Percentiles rank a stretch among this genome's conserved stretches.
Conservation (phyloP, 345 rosid species). For the Sonneratia alba region DNA sequence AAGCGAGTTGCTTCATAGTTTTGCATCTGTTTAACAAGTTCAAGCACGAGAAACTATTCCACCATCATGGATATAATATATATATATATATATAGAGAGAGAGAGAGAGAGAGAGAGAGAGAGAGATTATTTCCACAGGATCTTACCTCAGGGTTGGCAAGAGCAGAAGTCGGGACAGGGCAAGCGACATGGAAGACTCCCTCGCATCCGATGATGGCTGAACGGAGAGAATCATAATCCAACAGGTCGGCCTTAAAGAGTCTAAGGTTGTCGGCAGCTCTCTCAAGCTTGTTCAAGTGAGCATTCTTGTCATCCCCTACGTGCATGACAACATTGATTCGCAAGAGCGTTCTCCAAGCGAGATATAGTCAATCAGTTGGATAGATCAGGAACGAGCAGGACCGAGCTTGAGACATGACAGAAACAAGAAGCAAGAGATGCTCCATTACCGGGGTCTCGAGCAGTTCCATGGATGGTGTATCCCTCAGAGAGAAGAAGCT, state of each 20-base stretch:
- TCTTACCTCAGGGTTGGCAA: conserved; percentile 18
- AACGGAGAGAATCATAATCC: conserved; percentile 33
- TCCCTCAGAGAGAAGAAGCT: conserved; percentile 4
- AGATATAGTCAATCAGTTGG: neutral
- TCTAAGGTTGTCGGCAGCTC: conserved; percentile 48
- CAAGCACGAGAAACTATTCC: no score
- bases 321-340: neutral
- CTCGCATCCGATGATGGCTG: conserved; percentile 42
- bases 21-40: no score
- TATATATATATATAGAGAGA: no score
- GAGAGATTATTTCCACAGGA: neutral
- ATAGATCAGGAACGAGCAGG: no score
- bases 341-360: neutral
- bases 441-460: neutral
- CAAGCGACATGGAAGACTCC: conserved; percentile 69
- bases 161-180: conserved; percentile 41
- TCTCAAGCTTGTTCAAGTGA: conserved; percentile 39
- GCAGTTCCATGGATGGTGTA: neutral
- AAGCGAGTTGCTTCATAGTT: no score
- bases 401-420: neutral
- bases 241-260: conserved; percentile 59
- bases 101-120: no score
- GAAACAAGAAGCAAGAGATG: neutral
- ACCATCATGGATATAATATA: no score
- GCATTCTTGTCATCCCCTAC: conserved; percentile 32